phyloP scores from a whole-genome alignment of 768 basidiomycete species.

The Tylopilus balloui region DNA sequence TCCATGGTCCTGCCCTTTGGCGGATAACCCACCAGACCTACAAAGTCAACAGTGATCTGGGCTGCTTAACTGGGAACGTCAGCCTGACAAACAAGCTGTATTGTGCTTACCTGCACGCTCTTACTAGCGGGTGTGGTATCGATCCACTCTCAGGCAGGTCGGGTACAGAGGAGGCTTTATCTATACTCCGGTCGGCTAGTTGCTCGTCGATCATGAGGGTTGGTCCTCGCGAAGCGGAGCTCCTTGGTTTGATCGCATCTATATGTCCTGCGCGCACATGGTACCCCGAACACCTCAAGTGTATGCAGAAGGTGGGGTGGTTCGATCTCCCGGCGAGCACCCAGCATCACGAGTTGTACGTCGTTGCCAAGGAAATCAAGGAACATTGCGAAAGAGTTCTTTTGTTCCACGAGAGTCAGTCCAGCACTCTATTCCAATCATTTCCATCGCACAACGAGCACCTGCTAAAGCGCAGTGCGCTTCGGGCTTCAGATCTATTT shows the following conservation, averaged over 20 bases:
- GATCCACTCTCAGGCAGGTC: slow-evolving; percentile 43
- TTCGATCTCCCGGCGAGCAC: slow-evolving; percentile 15
- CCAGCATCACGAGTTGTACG: slow-evolving; percentile 29
- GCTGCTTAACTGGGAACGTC: slow-evolving; percentile 26
- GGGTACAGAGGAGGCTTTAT: slow-evolving; percentile 42
- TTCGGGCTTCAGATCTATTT: slow-evolving; percentile 13
- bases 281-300: slow-evolving; percentile 30
- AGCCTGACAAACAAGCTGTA: slow-evolving; percentile 31
- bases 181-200: slow-evolving; percentile 34
- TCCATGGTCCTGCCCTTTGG: not conserved
- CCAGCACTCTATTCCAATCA: not conserved
- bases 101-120: slow-evolving; percentile 42
- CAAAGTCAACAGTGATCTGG: slow-evolving; percentile 28
- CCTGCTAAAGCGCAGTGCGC: slow-evolving; percentile 18
- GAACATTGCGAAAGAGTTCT: slow-evolving; percentile 20
- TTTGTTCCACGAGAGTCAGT: slow-evolving; percentile 6
- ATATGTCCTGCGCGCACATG: slow-evolving; percentile 37
- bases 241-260: slow-evolving; percentile 33
- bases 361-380: slow-evolving; percentile 25
- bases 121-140: slow-evolving; percentile 35
- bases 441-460: slow-evolving; percentile 10
- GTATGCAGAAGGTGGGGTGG: slow-evolving; percentile 15
- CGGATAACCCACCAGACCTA: slow-evolving; percentile 28
- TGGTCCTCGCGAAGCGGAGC: slow-evolving; percentile 22
- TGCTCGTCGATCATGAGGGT: slow-evolving; percentile 40